A percentile compares a stretch with the other conserved stretches of the same genome.
Evolutionary conservation across 1,284 basidiomycete species (phyloP).

Genomic region (Lignosus rhinocerotis): DNA sequence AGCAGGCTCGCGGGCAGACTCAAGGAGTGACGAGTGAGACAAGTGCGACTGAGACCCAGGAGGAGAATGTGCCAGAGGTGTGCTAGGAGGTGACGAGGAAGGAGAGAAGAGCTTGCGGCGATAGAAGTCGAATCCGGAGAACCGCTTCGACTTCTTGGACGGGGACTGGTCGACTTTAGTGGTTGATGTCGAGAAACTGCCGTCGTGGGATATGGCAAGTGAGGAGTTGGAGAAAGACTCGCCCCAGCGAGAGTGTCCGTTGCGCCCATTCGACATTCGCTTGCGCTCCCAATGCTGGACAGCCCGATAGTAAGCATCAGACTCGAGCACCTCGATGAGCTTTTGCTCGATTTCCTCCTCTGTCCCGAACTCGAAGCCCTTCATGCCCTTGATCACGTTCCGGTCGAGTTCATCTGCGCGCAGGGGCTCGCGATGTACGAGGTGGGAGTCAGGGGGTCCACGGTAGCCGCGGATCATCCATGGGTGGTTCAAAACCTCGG

Average conservation of each 20-base stretch:
- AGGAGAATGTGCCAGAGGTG: constrained; percentile 47
- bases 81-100: constrained; percentile 56
- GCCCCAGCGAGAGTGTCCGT: constrained; percentile 44
- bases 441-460: constrained; percentile 79
- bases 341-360: constrained; percentile 83
- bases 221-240: constrained; percentile 65
- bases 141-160: constrained; percentile 62
- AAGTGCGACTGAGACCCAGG: constrained; percentile 57
- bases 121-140: constrained; percentile 96
- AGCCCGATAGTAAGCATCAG: constrained; percentile 76
- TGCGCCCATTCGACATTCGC: constrained; percentile 45
- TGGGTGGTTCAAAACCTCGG: constrained; percentile 88
- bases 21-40: constrained; percentile 46
- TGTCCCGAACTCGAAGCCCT: constrained; percentile 94
- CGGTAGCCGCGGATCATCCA: constrained; percentile 95
- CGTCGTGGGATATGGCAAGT: constrained; percentile 66
- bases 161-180: constrained; percentile 44
- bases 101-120: constrained; percentile 85
- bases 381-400: constrained; percentile 89
- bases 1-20: constrained; percentile 49
- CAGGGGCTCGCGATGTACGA: constrained; percentile 87
- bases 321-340: constrained; percentile 74
- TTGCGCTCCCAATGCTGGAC: constrained; percentile 80
- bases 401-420: constrained; percentile 85
- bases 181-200: constrained; percentile 34